Conservation (phyloP, 129 eudicot species). For the Flaveria sonorensis region DNA sequence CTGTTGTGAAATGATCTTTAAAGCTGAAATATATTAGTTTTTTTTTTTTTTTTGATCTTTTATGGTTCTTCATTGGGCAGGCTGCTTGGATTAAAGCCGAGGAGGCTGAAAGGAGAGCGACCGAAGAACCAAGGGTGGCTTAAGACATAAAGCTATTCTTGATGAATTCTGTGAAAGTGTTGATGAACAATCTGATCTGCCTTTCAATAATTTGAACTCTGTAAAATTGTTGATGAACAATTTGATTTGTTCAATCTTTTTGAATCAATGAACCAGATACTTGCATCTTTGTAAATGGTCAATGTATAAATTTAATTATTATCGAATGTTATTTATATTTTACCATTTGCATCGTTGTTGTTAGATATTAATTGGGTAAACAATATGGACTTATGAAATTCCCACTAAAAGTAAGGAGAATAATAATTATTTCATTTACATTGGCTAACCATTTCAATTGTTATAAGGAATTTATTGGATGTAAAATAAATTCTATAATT, state of each 20-base stretch:
- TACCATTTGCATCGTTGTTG: too few relatives aligned
- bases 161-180: not conserved
- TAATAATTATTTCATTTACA: too few relatives aligned
- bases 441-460: too few relatives aligned
- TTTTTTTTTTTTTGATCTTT: not conserved
- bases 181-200: not conserved
- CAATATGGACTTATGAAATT: too few relatives aligned
- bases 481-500: too few relatives aligned
- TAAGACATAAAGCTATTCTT: constrained; percentile 4
- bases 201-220: not conserved
- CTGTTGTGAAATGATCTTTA: too few relatives aligned
- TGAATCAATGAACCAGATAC: not conserved
- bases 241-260: not conserved
- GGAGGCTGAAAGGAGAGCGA: constrained; percentile 68
- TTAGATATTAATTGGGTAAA: too few relatives aligned
- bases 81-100: constrained; percentile 96
- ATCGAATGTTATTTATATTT: not conserved
- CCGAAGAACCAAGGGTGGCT: constrained; percentile 32
- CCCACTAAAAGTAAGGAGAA: too few relatives aligned
- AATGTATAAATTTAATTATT: not conserved
- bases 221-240: not conserved
- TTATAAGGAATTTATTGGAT: too few relatives aligned
- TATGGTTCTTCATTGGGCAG: constrained; percentile 19
- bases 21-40: not conserved
- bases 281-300: not conserved